Base-by-base conservation (phyloP, 768 basidiomycete genomes). In the Mycena indigotica region DNA sequence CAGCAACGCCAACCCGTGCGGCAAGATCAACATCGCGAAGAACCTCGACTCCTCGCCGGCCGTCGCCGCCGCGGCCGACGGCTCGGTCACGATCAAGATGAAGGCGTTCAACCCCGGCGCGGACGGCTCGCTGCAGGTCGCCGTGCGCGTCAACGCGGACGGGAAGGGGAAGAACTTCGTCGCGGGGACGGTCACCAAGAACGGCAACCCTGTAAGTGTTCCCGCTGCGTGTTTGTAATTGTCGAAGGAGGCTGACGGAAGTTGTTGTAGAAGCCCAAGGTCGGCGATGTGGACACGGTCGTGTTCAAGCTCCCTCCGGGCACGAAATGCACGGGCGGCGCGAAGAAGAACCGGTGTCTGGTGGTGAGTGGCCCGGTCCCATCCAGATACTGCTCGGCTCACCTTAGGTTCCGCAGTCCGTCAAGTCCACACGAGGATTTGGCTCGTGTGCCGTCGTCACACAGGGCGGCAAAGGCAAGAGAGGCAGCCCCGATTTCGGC, bases 141-240 rank as follows among this genome's bases (percentile, higher is more conserved):
- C 32, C 17, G 32, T 35, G 10, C 32, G 10, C 8, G 32, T 35
- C 32, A 17, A 35, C 35, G 41, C 41, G 8, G 41, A 44, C 41
- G 77, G 77, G 15, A 75, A 71, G 5, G 77, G 77, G 1, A 72
- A 69, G 23, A 73, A 62, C 25, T 77, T 78, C 48, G 72, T 70
- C 2, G 69, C 70, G 15, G 69, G 68, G 48, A 76, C 71, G 1
- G 72, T 84, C 24, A 65, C 74, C 10, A 73, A 66, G 56, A 84
- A 85, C 60, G 83, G 83, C 30, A 70, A 75, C 52, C 66, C 70
- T n/a, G 83, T 84, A 58, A 65, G 78, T 71, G n/a, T n/a, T n/a
- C n/a, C n/a, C n/a, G n/a, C n/a, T n/a, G n/a, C 6, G 28, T 23
- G 8, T 3, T 30, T 3, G n/a, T 24, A 24, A 40, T 30, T 28